These are phyloP conservation scores for Epichloe bromicola DNA, from an alignment of 2,329 filamentous ascomycete genomes.

Conservation along the genomic window DNA sequence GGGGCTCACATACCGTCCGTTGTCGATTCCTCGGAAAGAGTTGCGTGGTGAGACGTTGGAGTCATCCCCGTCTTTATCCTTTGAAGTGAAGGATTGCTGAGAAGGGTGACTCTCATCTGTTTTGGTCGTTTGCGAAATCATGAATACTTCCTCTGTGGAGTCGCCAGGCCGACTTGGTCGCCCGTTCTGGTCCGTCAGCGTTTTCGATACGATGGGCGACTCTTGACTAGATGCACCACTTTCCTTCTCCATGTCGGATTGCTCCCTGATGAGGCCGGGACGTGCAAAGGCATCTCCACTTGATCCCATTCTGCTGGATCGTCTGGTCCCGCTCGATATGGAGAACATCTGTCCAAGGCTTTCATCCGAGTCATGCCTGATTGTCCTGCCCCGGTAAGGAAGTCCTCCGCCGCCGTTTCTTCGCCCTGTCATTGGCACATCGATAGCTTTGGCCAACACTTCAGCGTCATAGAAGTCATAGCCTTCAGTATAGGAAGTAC, in stretches of 20 bases:
- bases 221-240: slow-evolving; percentile 23
- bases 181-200: slow-evolving; percentile 2
- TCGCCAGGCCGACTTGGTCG: slow-evolving; percentile 11
- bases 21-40: slow-evolving; percentile 3
- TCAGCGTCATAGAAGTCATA: slow-evolving; percentile 55
- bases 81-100: slow-evolving; percentile 18
- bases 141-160: slow-evolving; percentile 26
- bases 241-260: slow-evolving; percentile 14
- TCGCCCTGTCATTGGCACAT: slow-evolving; percentile 33
- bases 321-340: slow-evolving; percentile 34
- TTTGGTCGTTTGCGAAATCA: slow-evolving; percentile 34
- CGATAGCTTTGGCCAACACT: slow-evolving; percentile 36
- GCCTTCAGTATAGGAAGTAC: slow-evolving; percentile 43
- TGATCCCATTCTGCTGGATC: slow-evolving; percentile 7
- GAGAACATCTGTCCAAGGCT: slow-evolving; percentile 47
- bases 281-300: slow-evolving; percentile 12
- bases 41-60: neutral
- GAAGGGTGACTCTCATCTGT: slow-evolving; percentile 21
- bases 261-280: slow-evolving; percentile 16
- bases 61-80: slow-evolving; percentile 10
- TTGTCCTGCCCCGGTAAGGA: slow-evolving; percentile 15
- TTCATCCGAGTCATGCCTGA: slow-evolving; percentile 43
- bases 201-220: slow-evolving; percentile 17
- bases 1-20: slow-evolving; percentile 12
- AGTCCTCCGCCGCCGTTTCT: slow-evolving; percentile 21